Evolutionary conservation across 352 stramenopile genomes (phyloP), one percentile per base, ranked within the genome.

Genomic region (Phytophthora pisi): DNA sequence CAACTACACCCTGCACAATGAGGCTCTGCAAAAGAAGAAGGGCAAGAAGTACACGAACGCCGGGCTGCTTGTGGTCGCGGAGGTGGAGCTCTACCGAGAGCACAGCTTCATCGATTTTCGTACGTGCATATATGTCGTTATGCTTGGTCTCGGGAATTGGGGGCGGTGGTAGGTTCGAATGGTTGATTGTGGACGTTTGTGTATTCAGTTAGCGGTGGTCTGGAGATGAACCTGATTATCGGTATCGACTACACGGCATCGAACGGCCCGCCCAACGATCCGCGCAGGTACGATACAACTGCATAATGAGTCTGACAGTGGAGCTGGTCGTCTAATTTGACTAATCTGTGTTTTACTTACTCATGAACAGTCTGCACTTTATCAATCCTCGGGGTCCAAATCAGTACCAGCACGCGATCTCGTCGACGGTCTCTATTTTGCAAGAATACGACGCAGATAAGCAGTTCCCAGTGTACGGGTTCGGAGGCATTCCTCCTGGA

Each of bases 161-260:
- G 45, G 3, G 5, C 26, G 31, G 26, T 57, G 30, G 2, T 9
- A 54, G 13, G 11, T 45, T 43, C 28, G 68, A 54, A 69, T 54
- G 10, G 5, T 52, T 52, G 15, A 56, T 38, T 16, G 8, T 68
- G 49, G 49, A 23, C 7, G 16, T 46, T 50, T 52, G 20, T 60
- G 26, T 54, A 28, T 64, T 26, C 50, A 90, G 81, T 90, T 52
- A 72, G 73, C 23, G 84, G 75, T 50, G 95, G 96, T 20, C 78
- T 96, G 60, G 91, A 98, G 77, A 91, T 98, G 63, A 90, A 80
- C 43, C 42, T 93, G 59, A 72, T 93, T 30, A 72, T 93, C 51
- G 83, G 75, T 0, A 88, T 93, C 42, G 86, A 93, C 71, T 92
- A 90, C 69, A 93, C 86, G 5, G 84, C 82, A 40, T 91, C 81